Evolutionary conservation across 495 filamentous ascomycete genomes (phyloP).

Genomic region (Tuber magnatum): DNA sequence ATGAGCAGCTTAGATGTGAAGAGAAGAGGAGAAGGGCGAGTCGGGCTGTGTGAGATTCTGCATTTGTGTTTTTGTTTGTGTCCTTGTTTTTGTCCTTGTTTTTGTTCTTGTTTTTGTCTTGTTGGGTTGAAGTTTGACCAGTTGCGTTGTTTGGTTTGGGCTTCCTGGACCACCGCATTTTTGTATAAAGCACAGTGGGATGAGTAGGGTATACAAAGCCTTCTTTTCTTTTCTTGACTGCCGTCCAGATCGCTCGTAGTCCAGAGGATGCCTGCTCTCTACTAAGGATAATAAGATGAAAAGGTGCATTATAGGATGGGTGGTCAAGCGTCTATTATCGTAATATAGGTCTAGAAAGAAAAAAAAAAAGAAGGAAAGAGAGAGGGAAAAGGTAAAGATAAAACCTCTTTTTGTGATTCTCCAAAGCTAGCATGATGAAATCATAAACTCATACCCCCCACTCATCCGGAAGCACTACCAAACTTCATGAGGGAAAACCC

Average conservation of each 20-base stretch:
- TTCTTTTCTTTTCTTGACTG: neutral
- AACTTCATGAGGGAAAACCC: constrained; percentile 75
- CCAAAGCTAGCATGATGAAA: constrained; percentile 1
- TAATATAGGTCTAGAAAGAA: neutral
- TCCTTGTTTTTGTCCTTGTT: too few relatives aligned
- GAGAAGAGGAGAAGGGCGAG: neutral
- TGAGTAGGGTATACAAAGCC: neutral
- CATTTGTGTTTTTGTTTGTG: neutral
- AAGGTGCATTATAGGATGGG: neutral
- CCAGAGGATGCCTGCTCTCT: neutral
- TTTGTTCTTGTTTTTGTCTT: neutral
- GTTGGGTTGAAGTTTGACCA: neutral
- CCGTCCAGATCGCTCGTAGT: neutral
- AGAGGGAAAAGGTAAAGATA: neutral
- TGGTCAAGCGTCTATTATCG: neutral
- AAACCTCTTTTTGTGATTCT: neutral
- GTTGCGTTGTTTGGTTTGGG: neutral
- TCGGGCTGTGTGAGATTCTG: neutral
- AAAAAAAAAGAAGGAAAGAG: neutral
- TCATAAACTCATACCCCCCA: neutral
- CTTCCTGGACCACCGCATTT: neutral
- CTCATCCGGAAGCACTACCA: constrained; percentile 48
- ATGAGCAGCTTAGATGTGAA: neutral
- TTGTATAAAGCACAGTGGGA: neutral
- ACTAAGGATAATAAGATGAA: neutral